Evolutionary conservation across 495 filamentous ascomycete genomes (phyloP).

Genomic region (Penicillium antarcticum): DNA sequence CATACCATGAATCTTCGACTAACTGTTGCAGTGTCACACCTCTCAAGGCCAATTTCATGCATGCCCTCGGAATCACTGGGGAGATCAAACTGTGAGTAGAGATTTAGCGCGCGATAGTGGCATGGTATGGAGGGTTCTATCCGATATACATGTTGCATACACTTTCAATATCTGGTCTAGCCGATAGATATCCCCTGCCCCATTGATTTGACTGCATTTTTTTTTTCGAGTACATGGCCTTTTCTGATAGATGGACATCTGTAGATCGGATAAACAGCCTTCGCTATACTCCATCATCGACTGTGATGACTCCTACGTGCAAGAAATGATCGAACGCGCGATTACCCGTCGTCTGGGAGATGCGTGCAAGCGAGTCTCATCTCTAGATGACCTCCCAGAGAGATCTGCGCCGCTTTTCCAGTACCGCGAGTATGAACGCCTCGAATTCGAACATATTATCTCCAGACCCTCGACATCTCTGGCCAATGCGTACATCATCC

Average conservation of each 20-base stretch:
- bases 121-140: constrained; percentile 13
- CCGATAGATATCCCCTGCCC: constrained; percentile 23
- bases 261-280: constrained; percentile 41
- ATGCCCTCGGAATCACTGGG: constrained; percentile 60
- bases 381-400: constrained; percentile 41
- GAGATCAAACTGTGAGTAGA: constrained; percentile 90
- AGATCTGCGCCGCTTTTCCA: constrained; percentile 60
- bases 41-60: constrained; percentile 89
- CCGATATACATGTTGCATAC: constrained; percentile 27
- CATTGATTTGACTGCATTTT: constrained; percentile 11
- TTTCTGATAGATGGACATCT: constrained; percentile 39
- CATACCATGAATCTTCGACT: constrained; percentile 3
- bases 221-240: neutral
- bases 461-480: constrained; percentile 56
- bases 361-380: constrained; percentile 41
- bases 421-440: constrained; percentile 78
- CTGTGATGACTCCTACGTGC: constrained; percentile 83
- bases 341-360: constrained; percentile 58
- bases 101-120: constrained; percentile 26
- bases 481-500: constrained; percentile 83
- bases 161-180: constrained; percentile 30
- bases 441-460: constrained; percentile 75
- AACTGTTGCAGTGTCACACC: constrained; percentile 70
- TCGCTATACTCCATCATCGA: constrained; percentile 71
- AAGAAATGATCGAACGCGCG: constrained; percentile 73